Evolutionary conservation across 257 asterid species (phyloP).

Genomic region (Linaria vulgaris): DNA sequence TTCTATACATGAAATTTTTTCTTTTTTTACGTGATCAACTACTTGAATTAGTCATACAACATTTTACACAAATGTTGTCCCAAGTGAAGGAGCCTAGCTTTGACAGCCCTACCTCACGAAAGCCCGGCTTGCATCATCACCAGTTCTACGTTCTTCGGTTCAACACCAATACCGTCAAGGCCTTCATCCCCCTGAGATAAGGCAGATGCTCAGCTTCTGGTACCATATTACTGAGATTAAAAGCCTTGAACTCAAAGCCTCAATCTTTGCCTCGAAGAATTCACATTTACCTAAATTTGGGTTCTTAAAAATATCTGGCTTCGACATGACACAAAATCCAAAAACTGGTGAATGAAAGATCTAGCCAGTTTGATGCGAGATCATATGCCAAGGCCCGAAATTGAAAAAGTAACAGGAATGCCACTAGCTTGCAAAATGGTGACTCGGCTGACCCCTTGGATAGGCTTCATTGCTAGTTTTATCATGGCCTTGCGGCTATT

Average conservation of each 20-base stretch:
- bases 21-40: too few relatives aligned
- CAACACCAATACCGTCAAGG: conserved; percentile 2
- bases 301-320: conserved; percentile 74
- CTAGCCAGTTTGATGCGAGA: neutral
- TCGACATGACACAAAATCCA: conserved; percentile 60
- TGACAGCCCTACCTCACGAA: conserved; percentile 57
- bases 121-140: conserved; percentile 74
- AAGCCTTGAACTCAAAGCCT: conserved; percentile 58
- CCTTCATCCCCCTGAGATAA: conserved; percentile 15
- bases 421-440: conserved; percentile 27
- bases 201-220: conserved; percentile 38
- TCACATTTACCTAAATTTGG: conserved; percentile 57
- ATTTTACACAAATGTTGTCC: too few relatives aligned
- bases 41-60: too few relatives aligned
- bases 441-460: conserved; percentile 63
- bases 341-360: neutral
- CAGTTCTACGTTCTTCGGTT: conserved; percentile 64
- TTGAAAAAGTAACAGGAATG: neutral
- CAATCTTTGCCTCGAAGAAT: conserved; percentile 69
- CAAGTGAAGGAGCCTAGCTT: too few relatives aligned
- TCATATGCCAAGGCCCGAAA: conserved; percentile 9
- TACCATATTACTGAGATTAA: conserved; percentile 31
- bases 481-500: conserved; percentile 72
- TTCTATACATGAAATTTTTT: too few relatives aligned
- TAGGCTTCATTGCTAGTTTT: conserved; percentile 71